Evolutionary conservation across 805 yeast genomes (phyloP), one percentile per base, ranked within the genome.

Genomic region (Debaryomyces tyrocola): DNA sequence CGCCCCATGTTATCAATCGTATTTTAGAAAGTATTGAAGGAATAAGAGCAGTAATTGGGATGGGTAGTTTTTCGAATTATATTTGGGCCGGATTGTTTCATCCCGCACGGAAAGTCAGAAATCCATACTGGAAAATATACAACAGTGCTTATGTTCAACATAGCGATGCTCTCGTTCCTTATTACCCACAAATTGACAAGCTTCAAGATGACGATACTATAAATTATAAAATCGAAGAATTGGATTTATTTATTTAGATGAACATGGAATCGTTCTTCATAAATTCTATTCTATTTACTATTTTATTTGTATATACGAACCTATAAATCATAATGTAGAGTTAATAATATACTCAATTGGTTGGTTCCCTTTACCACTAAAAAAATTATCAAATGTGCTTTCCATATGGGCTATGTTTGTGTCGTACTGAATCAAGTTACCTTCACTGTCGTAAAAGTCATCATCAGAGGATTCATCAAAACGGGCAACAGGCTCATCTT

Each of bases 1-100:
- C 97, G 0, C 98, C 98, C 0, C 99, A 94, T 64, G 97, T 91
- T 11, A 90, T 91, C 46, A 76, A 73, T 8, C 79, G 98, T 53
- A 83, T 94, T 1, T 52, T 87, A 40, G 97, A 90, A 45, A 86
- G 91, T 44, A 71, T 94, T 21, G 90, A 87, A 48, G 85, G 88
- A 1, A 60, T 90, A 21, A 72, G 92, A 31, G 69, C 77, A 39
- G 85, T 85, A 0, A 62, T 91, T 11, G 99, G 99, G 0, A 75
- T 80, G 4, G 97, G 96, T 0, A 57, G 82, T 1, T 72, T 86
- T 45, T 62, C 86, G 75, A 83, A 87, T 55, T 94, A 94, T 63
- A 56, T 86, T 0, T 80, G 96, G 85, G 83, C 85, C 0, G 99
- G 99, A 0, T 67, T 94, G 15, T 94, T 90, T 62, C 98, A 94